A percentile compares a stretch with the other conserved stretches of the same genome.
Conservation (phyloP, 2,329 filamentous ascomycete species). For the Camillea tinctor region DNA sequence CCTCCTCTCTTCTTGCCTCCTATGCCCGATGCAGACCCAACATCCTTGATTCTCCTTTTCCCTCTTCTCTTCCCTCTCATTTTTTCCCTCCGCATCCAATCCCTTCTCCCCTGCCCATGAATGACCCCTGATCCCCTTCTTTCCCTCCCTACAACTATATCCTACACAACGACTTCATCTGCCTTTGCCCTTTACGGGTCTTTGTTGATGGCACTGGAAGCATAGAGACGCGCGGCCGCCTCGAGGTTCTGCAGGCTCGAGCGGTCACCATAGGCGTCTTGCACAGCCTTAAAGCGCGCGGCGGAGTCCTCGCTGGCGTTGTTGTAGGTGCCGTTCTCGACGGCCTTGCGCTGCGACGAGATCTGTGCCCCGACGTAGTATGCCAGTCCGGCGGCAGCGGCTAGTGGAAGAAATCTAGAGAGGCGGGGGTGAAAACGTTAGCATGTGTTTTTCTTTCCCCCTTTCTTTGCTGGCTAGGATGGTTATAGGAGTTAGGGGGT, state of each 20-base stretch:
- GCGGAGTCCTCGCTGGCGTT: neutral
- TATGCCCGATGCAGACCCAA: too few species aligned
- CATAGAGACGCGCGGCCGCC: constrained; percentile 4
- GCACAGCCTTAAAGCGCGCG: neutral
- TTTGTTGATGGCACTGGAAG: neutral
- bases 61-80: too few species aligned
- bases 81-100: too few species aligned
- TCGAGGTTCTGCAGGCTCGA: constrained; percentile 7
- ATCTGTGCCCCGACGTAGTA: constrained; percentile 4
- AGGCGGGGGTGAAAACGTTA: neutral
- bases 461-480: neutral
- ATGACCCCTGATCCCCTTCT: too few species aligned
- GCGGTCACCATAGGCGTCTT: constrained; percentile 7
- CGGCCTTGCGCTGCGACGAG: neutral
- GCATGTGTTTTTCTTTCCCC: neutral
- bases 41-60: too few species aligned
- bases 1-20: too few species aligned
- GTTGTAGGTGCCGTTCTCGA: neutral
- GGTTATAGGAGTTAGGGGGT: neutral
- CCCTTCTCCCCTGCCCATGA: too few species aligned
- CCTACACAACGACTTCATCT: too few species aligned
- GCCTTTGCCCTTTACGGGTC: neutral
- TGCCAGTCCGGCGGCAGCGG: constrained; percentile 2
- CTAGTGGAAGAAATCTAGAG: constrained; percentile 2
- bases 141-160: too few species aligned